Conservation (phyloP, 345 rosid genomes). For the Citropsis articulata region DNA sequence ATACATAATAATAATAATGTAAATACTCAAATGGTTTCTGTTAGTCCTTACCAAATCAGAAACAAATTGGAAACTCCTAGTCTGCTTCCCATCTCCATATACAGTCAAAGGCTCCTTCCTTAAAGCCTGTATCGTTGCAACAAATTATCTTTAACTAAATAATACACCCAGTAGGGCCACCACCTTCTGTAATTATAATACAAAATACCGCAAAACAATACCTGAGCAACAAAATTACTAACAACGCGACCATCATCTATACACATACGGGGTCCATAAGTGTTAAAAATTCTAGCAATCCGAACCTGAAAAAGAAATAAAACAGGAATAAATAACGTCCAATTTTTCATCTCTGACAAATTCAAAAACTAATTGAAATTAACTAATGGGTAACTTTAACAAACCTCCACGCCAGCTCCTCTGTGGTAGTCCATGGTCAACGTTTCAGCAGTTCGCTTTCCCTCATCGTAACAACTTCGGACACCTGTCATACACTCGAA, state of each 20-base stretch:
- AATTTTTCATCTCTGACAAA: neutral
- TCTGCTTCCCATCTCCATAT: slow-evolving; percentile 99
- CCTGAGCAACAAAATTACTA: slow-evolving; percentile 99
- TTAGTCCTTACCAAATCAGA: slow-evolving; percentile 92
- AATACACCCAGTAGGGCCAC: neutral
- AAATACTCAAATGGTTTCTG: neutral
- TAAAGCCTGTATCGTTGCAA: slow-evolving; percentile 61
- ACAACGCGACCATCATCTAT: slow-evolving; percentile 99
- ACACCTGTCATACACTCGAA: slow-evolving; percentile 66
- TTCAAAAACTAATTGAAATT: neutral
- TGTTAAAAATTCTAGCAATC: slow-evolving; percentile 93
- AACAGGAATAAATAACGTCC: neutral
- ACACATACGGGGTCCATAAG: slow-evolving; percentile 98
- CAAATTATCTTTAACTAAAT: neutral
- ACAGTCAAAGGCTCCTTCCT: slow-evolving; percentile 98
- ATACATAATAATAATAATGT: neutral
- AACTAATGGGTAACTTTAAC: neutral
- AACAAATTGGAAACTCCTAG: slow-evolving; percentile 97
- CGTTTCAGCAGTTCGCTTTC: slow-evolving; percentile 97
- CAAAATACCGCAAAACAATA: slow-evolving; percentile 5
- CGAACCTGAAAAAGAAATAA: slow-evolving; percentile 57
- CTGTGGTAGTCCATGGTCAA: slow-evolving; percentile 96
- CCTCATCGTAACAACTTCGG: slow-evolving; percentile 97
- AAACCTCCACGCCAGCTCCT: slow-evolving; percentile 90
- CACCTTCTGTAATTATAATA: neutral